A percentile compares a stretch with the other conserved stretches of the same genome.
phyloP scores from a whole-genome alignment of 225 moss, liverwort and hornwort genomes.

The Polytrichum commune region DNA sequence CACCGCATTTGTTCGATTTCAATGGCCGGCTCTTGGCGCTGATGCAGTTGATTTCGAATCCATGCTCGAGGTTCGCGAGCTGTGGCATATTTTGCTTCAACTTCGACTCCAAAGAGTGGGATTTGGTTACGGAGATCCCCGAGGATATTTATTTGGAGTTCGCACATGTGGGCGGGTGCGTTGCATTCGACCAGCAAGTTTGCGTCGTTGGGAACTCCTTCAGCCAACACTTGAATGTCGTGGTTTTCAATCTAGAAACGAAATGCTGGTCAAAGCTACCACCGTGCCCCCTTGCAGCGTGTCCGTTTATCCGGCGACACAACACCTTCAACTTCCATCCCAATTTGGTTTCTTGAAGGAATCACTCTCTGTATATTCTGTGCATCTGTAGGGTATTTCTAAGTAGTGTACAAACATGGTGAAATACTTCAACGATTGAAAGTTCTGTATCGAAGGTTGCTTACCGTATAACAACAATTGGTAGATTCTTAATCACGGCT shows the following conservation, averaged over 20 bases:
- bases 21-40: slow-evolving; percentile 27
- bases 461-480: too few species aligned
- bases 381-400: too few species aligned
- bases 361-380: too few species aligned
- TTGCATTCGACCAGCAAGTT: slow-evolving; percentile 23
- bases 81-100: slow-evolving; percentile 42
- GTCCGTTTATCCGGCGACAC: slow-evolving; percentile 20
- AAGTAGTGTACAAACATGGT: too few species aligned
- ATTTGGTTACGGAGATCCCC: slow-evolving; percentile 27
- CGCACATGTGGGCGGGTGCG: slow-evolving; percentile 38
- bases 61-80: slow-evolving; percentile 18
- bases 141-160: slow-evolving; percentile 28
- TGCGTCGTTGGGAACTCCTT: slow-evolving; percentile 35
- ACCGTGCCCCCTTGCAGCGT: slow-evolving; percentile 23
- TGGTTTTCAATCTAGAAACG: slow-evolving; percentile 7
- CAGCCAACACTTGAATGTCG: slow-evolving; percentile 34
- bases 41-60: slow-evolving; percentile 33
- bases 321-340: slow-evolving; percentile 40
- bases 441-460: too few species aligned
- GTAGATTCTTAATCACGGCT: too few species aligned
- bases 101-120: slow-evolving; percentile 33
- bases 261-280: slow-evolving; percentile 41
- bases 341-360: too few species aligned
- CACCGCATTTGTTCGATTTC: slow-evolving; percentile 43
- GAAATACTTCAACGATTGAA: too few species aligned